Evolutionary conservation across 371 early-diverging fungal genomes (phyloP).

Genomic region (Mortierella sp.): DNA sequence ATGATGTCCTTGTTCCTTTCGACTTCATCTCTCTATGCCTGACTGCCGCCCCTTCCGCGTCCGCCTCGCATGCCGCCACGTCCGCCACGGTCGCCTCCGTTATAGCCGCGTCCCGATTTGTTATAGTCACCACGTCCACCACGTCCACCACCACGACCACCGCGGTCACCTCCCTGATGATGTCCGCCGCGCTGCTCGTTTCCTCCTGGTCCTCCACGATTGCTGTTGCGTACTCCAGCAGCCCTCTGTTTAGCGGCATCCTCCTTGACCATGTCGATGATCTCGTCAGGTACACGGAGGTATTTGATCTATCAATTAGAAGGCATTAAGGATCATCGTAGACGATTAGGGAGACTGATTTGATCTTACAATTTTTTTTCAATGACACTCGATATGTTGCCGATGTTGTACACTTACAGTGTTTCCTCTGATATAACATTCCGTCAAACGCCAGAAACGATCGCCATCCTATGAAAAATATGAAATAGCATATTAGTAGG

Average conservation of each 20-base stretch:
- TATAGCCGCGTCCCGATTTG: constrained; percentile 56
- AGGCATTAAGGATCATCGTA: no score
- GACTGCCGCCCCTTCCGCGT: constrained; percentile 55
- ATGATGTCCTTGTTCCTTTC: not conserved
- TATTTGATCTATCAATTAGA: constrained; percentile 78
- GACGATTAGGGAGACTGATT: no score
- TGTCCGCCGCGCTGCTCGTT: constrained; percentile 56
- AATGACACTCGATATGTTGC: no score
- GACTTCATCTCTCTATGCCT: constrained; percentile 20
- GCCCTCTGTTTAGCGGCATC: constrained; percentile 60
- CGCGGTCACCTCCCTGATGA: constrained; percentile 55
- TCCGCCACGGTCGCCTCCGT: constrained; percentile 56
- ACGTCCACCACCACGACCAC: constrained; percentile 67
- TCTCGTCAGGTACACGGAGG: constrained; percentile 92
- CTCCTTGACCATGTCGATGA: constrained; percentile 92
- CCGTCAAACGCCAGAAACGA: constrained; percentile 91
- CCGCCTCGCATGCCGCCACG: constrained; percentile 59
- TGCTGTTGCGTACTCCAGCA: constrained; percentile 55
- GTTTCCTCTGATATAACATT: constrained; percentile 93
- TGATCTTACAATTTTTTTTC: no score
- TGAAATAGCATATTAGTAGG: not conserved
- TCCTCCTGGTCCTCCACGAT: constrained; percentile 56
- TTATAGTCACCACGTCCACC: constrained; percentile 65
- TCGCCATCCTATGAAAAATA: constrained; percentile 79
- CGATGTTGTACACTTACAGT: constrained; percentile 56